Percentiles rank a stretch among this genome's conserved stretches.
These are phyloP conservation scores for Dictyostelium citrinum DNA, from an alignment of 78 protist species.

Conservation along the genomic window DNA sequence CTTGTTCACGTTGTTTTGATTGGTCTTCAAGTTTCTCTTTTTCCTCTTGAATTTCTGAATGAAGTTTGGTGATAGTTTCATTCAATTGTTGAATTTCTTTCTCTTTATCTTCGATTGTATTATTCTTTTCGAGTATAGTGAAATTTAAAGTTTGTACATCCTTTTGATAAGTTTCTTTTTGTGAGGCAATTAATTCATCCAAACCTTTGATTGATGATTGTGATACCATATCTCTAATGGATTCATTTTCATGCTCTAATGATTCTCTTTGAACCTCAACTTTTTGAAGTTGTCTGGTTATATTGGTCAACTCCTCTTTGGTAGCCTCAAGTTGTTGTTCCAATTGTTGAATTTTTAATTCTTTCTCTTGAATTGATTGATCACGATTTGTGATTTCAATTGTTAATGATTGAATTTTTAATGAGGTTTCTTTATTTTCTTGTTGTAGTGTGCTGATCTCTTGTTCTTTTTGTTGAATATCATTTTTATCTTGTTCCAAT, in stretches of 20 bases:
- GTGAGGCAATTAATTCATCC: neutral
- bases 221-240: slow-evolving; percentile 26
- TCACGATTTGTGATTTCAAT: neutral
- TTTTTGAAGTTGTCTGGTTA: neutral
- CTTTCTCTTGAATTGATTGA: neutral
- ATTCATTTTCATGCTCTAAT: slow-evolving; percentile 18
- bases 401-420: neutral
- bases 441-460: neutral
- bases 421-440: neutral
- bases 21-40: neutral
- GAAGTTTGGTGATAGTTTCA: neutral
- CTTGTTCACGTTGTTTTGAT: neutral
- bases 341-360: neutral
- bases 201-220: neutral
- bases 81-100: neutral
- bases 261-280: slow-evolving; percentile 36
- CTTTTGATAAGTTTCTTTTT: slow-evolving; percentile 22
- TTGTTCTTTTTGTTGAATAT: neutral
- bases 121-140: slow-evolving; percentile 15
- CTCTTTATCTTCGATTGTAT: slow-evolving; percentile 24
- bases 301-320: neutral
- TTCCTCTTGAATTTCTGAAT: neutral
- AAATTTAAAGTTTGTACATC: slow-evolving; percentile 16
- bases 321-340: neutral
- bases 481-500: neutral